A percentile compares a stretch with the other conserved stretches of the same genome.
Evolutionary conservation across 257 asterid genomes (phyloP).

Genomic region (Cruciata laevipes): DNA sequence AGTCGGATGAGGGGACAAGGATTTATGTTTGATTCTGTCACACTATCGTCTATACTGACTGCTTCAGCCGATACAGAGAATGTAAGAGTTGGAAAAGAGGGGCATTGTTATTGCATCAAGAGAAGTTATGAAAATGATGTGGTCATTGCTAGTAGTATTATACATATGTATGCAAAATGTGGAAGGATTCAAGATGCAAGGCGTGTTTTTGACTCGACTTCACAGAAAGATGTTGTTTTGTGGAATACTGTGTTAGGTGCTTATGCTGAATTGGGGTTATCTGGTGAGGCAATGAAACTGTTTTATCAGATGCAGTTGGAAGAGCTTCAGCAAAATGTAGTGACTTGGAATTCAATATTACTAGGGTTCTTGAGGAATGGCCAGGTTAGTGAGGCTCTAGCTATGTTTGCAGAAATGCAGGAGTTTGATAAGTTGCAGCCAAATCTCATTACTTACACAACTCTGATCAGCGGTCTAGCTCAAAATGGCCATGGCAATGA

Average conservation of each 20-base stretch:
- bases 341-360: slow-evolving; percentile 26
- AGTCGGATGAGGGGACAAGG: slow-evolving; percentile 22
- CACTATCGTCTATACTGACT: slow-evolving; percentile 21
- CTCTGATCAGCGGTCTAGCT: slow-evolving; percentile 24
- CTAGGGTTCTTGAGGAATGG: slow-evolving; percentile 27
- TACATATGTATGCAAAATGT: slow-evolving; percentile 31
- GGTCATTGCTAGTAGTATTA: slow-evolving; percentile 19
- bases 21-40: slow-evolving; percentile 19
- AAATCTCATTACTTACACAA: slow-evolving; percentile 23
- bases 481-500: slow-evolving; percentile 19
- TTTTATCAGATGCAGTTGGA: slow-evolving; percentile 29
- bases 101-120: slow-evolving; percentile 25
- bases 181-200: slow-evolving; percentile 21
- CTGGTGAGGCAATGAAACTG: slow-evolving; percentile 23
- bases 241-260: slow-evolving; percentile 29
- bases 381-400: slow-evolving; percentile 25
- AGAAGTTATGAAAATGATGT: slow-evolving; percentile 12
- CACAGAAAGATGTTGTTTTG: slow-evolving; percentile 19
- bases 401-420: slow-evolving; percentile 24
- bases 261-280: slow-evolving; percentile 26
- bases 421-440: slow-evolving; percentile 15
- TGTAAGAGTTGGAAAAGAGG: slow-evolving; percentile 25
- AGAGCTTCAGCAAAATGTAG: slow-evolving; percentile 19
- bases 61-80: slow-evolving; percentile 22
- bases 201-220: slow-evolving; percentile 21